Percentiles rank a stretch among this genome's conserved stretches.
phyloP scores from a whole-genome alignment of 371 early-diverging fungal genomes.

The Mucor lusitanicus region DNA sequence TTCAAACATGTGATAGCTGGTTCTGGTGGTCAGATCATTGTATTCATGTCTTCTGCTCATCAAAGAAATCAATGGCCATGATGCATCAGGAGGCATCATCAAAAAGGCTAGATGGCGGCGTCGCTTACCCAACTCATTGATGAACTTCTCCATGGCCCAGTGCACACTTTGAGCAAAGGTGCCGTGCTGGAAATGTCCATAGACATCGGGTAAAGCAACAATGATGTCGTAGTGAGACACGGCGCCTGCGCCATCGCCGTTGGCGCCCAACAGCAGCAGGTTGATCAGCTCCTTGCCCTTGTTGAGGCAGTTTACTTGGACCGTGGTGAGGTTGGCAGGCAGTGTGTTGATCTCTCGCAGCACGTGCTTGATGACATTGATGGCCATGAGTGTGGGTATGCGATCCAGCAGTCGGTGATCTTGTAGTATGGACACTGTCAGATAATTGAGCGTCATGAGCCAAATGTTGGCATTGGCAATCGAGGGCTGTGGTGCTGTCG shows the following conservation, averaged over 20 bases:
- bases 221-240: conserved; percentile 57
- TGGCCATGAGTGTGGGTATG: conserved; percentile 45
- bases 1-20: conserved; percentile 61
- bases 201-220: conserved; percentile 51
- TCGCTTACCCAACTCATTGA: conserved; percentile 60
- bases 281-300: conserved; percentile 54
- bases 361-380: conserved; percentile 53
- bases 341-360: conserved; percentile 49
- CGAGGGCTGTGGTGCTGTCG: conserved; percentile 33
- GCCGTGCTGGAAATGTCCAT: conserved; percentile 50
- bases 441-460: conserved; percentile 44
- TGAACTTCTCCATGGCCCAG: conserved; percentile 69
- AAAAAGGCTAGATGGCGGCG: conserved; percentile 56
- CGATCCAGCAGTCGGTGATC: conserved; percentile 42
- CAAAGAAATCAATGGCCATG: conserved; percentile 81
- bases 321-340: conserved; percentile 38
- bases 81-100: conserved; percentile 76
- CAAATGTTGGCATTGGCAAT: conserved; percentile 45
- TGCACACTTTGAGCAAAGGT: conserved; percentile 60
- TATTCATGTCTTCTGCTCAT: conserved; percentile 75
- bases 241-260: conserved; percentile 50
- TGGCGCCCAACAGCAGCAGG: conserved; percentile 40
- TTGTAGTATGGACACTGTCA: conserved; percentile 40
- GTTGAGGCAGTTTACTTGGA: conserved; percentile 44
- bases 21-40: conserved; percentile 67